Conservation (phyloP, 1,139 yeast species). For the Pichia sorboxylosa region DNA sequence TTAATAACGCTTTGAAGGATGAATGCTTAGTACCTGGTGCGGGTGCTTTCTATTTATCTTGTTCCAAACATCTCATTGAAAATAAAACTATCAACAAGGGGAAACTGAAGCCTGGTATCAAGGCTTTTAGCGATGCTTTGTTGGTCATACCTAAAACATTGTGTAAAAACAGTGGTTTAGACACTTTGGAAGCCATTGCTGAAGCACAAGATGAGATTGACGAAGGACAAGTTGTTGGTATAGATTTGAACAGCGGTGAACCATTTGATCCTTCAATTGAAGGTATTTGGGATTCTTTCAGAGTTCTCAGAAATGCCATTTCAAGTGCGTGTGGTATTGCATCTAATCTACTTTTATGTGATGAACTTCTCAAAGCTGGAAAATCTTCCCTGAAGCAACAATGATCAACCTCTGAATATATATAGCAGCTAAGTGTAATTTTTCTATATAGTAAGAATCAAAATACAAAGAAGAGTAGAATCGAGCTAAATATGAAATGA, state of each 20-base stretch:
- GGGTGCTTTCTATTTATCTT: slow-evolving; percentile 87
- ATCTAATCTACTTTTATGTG: slow-evolving; percentile 82
- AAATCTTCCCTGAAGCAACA: slow-evolving; percentile 62
- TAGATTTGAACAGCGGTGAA: slow-evolving; percentile 84
- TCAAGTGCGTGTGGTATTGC: slow-evolving; percentile 93
- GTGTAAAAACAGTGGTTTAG: slow-evolving; percentile 87
- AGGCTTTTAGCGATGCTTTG: slow-evolving; percentile 88
- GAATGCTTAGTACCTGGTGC: slow-evolving; percentile 88
- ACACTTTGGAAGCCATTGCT: slow-evolving; percentile 79
- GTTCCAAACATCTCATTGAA: slow-evolving; percentile 54
- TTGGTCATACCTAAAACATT: slow-evolving; percentile 87
- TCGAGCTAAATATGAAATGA: too few species aligned
- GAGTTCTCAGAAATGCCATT: slow-evolving; percentile 87
- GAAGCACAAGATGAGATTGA: slow-evolving; percentile 81
- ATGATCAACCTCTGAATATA: not conserved
- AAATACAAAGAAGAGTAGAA: too few species aligned
- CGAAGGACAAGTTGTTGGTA: slow-evolving; percentile 78
- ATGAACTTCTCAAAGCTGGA: slow-evolving; percentile 93
- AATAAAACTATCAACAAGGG: slow-evolving; percentile 57
- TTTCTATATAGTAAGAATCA: too few species aligned
- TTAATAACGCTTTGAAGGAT: slow-evolving; percentile 82
- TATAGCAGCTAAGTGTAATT: not conserved
- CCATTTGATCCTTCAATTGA: slow-evolving; percentile 92
- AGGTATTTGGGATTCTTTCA: slow-evolving; percentile 93
- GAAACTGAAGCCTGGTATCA: slow-evolving; percentile 77